Evolutionary conservation across 805 yeast species (phyloP), one percentile per base, ranked within the genome.

Genomic region (Kazachstania kunashirensis): DNA sequence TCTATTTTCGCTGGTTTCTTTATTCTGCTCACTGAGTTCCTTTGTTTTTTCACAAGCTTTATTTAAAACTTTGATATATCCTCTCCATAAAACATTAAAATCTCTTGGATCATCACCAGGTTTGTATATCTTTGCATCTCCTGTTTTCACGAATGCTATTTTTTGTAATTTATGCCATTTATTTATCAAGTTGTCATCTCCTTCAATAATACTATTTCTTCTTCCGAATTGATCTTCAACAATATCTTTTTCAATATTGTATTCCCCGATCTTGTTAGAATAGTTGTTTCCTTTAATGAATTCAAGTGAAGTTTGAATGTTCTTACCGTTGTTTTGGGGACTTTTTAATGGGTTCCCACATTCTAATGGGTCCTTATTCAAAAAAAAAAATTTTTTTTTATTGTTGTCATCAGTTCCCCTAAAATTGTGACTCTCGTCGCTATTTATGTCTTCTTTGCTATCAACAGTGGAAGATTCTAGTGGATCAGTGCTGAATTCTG

Each of bases 1-100:
- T 20, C 33, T 42, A 6, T 30, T 32, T 7, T 37, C 38, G n/a
- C 36, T 35, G 15, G 3, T 7, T 38, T 3, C 33, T 20, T 12
- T 28, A 20, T 11, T 38, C 38, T 27, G 37, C 20, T 29, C 15
- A 5, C 50, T 24, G 44, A 36, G 18, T 24, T 46, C 39, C 16
- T 30, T 25, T 17, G 53, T 32, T 20, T 41, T 42, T 26, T 32
- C 14, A 30, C 38, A 16, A 25, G 34, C 35, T 9, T 43, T 38
- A 26, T 41, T 44, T 6, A 48, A 26, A 24, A 38, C 38, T n/a
- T 29, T 39, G 6, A 59, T 57, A 36, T 59, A 60, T 0, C 58
- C 52, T 44, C 69, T 56, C 75, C 75, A 71, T 24, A 71, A 48
- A 1, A 56, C 60, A 32, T 68, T 66, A 12, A 60, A 41, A 39